phyloP scores from a whole-genome alignment of 2,329 filamentous ascomycete genomes.

The Colletotrichum chrysophilum region DNA sequence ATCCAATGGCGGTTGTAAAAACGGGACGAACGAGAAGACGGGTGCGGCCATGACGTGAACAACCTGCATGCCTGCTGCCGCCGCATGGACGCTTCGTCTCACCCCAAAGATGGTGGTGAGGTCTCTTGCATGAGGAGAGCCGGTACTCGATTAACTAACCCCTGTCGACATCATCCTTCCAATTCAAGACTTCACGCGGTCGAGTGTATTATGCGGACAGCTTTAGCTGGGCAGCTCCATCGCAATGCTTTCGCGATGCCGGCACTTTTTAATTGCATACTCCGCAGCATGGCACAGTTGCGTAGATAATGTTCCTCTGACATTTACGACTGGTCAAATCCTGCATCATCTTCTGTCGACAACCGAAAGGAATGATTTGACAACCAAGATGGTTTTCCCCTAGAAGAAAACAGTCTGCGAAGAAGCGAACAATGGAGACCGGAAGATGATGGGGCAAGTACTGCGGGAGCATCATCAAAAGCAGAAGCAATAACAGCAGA shows the following conservation, averaged over 20 bases:
- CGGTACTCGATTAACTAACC: not conserved
- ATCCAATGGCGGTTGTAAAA: slow-evolving; percentile 2
- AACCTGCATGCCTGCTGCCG: not conserved
- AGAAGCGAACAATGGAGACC: not conserved
- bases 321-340: not conserved
- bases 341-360: not conserved
- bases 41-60: not conserved
- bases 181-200: not conserved
- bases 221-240: not conserved
- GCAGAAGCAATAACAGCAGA: not conserved
- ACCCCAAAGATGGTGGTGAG: not conserved
- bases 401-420: not conserved
- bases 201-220: not conserved
- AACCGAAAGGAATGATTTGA: not conserved
- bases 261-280: not conserved
- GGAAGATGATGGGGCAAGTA: not conserved
- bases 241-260: slow-evolving; percentile 1
- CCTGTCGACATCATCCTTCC: not conserved
- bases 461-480: not conserved
- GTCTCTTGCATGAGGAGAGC: not conserved
- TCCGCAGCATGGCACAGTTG: not conserved
- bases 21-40: not conserved
- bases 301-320: not conserved
- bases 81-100: slow-evolving; percentile 13
- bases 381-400: not conserved